phyloP scores from a whole-genome alignment of 495 filamentous ascomycete species.

The Penicillium turbatum region DNA sequence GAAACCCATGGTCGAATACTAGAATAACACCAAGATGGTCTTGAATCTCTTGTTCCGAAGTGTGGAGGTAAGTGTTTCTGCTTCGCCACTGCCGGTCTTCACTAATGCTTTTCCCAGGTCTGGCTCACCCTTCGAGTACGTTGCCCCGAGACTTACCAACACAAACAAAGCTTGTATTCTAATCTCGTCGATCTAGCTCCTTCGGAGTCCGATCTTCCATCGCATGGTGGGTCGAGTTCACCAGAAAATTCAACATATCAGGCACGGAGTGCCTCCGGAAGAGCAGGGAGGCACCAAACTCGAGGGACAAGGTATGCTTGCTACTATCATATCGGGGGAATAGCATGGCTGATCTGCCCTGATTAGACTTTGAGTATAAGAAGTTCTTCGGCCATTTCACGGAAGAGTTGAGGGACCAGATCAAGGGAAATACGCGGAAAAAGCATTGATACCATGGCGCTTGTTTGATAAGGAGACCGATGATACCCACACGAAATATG shows the following conservation, averaged over 20 bases:
- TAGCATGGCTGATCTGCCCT: slow-evolving; percentile 12
- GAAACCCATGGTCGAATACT: neutral
- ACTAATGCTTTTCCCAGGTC: slow-evolving; percentile 23
- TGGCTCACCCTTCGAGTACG: slow-evolving; percentile 43
- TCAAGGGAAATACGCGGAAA: slow-evolving; percentile 43
- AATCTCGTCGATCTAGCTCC: slow-evolving; percentile 46
- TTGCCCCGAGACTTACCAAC: neutral
- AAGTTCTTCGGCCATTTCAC: slow-evolving; percentile 53
- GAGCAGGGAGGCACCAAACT: slow-evolving; percentile 55
- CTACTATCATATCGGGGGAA: neutral
- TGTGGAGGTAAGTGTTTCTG: slow-evolving; percentile 19
- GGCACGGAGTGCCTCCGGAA: slow-evolving; percentile 53
- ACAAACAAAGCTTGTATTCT: slow-evolving; percentile 17
- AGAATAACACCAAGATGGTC: slow-evolving; percentile 14
- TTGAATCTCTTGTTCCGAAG: slow-evolving; percentile 18
- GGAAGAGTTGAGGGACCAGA: slow-evolving; percentile 57
- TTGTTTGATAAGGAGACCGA: slow-evolving; percentile 11
- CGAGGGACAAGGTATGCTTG: slow-evolving; percentile 42
- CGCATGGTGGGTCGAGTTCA: slow-evolving; percentile 53
- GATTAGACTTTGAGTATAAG: slow-evolving; percentile 26
- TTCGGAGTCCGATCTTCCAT: slow-evolving; percentile 58
- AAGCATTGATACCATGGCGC: slow-evolving; percentile 25
- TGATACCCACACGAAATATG: slow-evolving; percentile 19
- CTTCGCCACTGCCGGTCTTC: neutral
- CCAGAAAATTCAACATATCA: slow-evolving; percentile 47